Evolutionary conservation across 331 rosid genomes (phyloP).

Genomic region (Malus hybrid): DNA sequence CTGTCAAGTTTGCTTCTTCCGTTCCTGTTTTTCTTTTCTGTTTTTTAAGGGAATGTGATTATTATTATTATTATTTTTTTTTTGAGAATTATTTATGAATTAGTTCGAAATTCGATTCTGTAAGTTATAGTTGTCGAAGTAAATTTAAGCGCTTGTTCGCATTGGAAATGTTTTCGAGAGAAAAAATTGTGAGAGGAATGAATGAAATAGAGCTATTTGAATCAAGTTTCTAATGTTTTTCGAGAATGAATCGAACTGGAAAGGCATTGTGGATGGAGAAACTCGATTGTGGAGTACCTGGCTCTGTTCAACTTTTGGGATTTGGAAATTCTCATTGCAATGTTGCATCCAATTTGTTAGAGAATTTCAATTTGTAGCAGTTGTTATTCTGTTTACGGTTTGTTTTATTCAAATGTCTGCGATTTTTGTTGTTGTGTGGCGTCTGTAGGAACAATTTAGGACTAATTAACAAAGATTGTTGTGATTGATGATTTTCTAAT

Average conservation of each 20-base stretch:
- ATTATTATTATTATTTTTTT: background rate
- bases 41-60: no score
- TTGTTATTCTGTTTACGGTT: background rate
- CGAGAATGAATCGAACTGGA: background rate
- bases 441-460: background rate
- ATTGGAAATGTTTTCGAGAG: background rate
- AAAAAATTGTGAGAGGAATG: background rate
- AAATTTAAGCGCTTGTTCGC: background rate
- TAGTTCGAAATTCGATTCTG: background rate
- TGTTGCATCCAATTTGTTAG: background rate
- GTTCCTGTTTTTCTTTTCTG: background rate
- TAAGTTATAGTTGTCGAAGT: background rate
- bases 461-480: background rate
- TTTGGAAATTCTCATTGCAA: background rate
- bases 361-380: no score
- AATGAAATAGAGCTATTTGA: background rate
- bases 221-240: background rate
- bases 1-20: background rate
- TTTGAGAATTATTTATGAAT: background rate
- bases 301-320: background rate
- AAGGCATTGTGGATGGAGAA: background rate
- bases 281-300: background rate
- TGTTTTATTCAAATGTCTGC: background rate
- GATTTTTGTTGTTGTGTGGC: background rate
- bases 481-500: background rate